Base-by-base conservation (phyloP, 2,329 filamentous ascomycete genomes). In the Microsporum canis region DNA sequence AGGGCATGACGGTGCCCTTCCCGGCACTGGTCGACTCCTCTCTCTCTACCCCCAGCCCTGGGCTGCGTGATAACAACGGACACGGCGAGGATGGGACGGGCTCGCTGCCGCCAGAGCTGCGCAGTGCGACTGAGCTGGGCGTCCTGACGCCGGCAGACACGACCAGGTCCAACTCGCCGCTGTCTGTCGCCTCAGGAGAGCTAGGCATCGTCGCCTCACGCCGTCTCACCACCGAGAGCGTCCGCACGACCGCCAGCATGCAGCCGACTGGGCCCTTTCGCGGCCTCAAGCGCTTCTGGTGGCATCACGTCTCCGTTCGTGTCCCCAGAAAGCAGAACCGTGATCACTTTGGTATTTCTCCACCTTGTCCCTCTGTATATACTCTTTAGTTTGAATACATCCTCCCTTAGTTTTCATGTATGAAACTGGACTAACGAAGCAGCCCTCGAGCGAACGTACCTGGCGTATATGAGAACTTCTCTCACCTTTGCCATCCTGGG, bases 201-300 rank as follows among this genome's bases (percentile, higher is more conserved):
- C 34, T 65, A 27, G 51, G 51, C 51, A 57, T 57, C 33, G 57
- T 51, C 17, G 64, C 62, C 38, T 58, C 60, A 7, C 63, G 61
- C 34, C 64, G 61, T 29, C 56, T 41, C 7, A 65, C 64, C 14
- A 53, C 41, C 3, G 59, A 55, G 36, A 61, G 60, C 55, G 59
- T 61, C 27, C 27, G 34, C 31, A 63, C 62, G 10, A 38, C n/a
- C 7, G 55, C 59, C 45, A 60, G 53, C 43, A 27, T 27, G 5
- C 56, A 61, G 38, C 61, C 58, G 29, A 63, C 57, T 78, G 85
- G 33, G 85, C 87, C 1, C 71, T 78, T 14, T 83, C 85, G 31
- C 80, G 83, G 66, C 89, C 91, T 76, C 77, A 84, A 61, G 84
- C 92, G 69, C 82, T 97, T 47, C 94, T 99, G 74, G 89, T 87